Evolutionary conservation across 192 early-diverging fungal genomes (phyloP).

Genomic region (Bifiguratus adelaidae): DNA sequence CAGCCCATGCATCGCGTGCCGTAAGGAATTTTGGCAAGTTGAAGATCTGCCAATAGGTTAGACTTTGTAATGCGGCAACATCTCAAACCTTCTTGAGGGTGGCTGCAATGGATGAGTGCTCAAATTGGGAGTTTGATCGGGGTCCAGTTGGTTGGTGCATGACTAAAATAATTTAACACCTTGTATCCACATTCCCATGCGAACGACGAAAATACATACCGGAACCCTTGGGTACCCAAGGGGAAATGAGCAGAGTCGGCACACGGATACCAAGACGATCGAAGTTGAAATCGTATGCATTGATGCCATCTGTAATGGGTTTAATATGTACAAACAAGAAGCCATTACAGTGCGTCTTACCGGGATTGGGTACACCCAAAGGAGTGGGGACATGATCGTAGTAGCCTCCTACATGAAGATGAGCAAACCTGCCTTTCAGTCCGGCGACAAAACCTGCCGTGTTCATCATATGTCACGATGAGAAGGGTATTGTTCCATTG

Average conservation of each 20-base stretch:
- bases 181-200: background rate
- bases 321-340: constrained; percentile 22
- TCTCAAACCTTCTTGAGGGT: constrained; percentile 29
- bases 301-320: constrained; percentile 29
- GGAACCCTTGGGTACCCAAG: constrained; percentile 27
- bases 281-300: constrained; percentile 23
- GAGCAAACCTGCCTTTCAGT: background rate
- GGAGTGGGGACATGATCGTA: constrained; percentile 39
- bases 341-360: background rate
- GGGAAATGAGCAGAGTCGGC: constrained; percentile 31
- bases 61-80: too few relatives aligned
- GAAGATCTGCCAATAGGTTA: constrained; percentile 2
- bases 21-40: constrained; percentile 14
- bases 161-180: background rate
- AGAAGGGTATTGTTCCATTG: constrained; percentile 36
- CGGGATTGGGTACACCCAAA: constrained; percentile 20
- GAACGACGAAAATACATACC: background rate
- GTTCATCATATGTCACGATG: constrained; percentile 39
- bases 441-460: constrained; percentile 24
- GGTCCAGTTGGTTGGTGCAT: constrained; percentile 10
- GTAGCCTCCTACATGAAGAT: constrained; percentile 3
- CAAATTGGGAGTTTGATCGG: constrained; percentile 20
- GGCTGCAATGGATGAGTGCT: constrained; percentile 34
- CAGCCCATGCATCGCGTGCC: constrained; percentile 8
- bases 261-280: constrained; percentile 37